Evolutionary conservation across 2,329 filamentous ascomycete species (phyloP).

Genomic region (Cordyceps javanica): DNA sequence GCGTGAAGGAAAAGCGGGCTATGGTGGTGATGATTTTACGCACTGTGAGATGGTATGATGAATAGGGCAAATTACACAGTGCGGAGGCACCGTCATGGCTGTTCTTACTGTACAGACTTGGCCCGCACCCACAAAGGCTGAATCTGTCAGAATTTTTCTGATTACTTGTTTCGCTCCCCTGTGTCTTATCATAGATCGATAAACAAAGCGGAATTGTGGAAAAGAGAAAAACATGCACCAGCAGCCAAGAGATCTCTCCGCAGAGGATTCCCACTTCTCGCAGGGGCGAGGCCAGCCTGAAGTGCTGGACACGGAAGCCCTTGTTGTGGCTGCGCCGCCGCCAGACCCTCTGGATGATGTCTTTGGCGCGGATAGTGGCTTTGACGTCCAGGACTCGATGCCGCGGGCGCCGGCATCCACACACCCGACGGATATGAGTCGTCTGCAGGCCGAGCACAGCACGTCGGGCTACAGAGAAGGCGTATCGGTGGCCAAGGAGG

Average conservation of each 20-base stretch:
- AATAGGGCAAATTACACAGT: background rate
- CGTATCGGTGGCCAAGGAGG: conserved; percentile 66
- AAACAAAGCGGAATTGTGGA: background rate
- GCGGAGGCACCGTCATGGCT: background rate
- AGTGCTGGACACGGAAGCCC: background rate
- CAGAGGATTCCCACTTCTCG: conserved; percentile 7
- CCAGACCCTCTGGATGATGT: conserved; percentile 30
- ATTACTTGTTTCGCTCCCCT: conserved; percentile 8
- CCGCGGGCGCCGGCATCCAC: conserved; percentile 14
- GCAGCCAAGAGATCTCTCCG: conserved; percentile 6
- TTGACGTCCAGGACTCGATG: background rate
- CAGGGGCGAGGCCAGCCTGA: conserved; percentile 3
- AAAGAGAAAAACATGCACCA: conserved; percentile 5
- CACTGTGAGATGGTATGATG: background rate
- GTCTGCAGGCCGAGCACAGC: conserved; percentile 68
- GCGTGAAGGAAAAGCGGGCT: background rate
- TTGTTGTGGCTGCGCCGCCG: background rate
- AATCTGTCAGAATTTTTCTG: conserved; percentile 5
- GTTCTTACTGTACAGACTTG: conserved; percentile 4
- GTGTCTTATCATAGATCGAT: conserved; percentile 2
- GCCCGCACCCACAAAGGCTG: conserved; percentile 8
- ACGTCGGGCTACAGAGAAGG: conserved; percentile 91
- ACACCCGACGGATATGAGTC: conserved; percentile 60
- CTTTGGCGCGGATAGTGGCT: conserved; percentile 24
- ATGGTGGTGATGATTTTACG: background rate